phyloP scores from a whole-genome alignment of 2,329 filamentous ascomycete species.

The Aspergillus vadensis region DNA sequence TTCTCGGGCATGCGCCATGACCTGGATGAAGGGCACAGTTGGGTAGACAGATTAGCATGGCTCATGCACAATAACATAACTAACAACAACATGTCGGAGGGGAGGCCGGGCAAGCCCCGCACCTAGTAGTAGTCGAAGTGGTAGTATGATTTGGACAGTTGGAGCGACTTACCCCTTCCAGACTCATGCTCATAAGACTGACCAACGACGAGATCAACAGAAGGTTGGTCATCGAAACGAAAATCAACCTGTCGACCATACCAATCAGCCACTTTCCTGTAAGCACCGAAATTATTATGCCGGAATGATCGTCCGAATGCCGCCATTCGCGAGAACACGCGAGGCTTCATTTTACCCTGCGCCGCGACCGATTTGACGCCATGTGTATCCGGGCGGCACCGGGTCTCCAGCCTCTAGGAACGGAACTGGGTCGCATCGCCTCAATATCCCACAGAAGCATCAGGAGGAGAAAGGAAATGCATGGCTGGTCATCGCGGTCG shows the following conservation, averaged over 20 bases:
- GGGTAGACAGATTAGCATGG: slow-evolving; percentile 13
- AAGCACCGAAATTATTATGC: background rate
- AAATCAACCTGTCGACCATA: slow-evolving; percentile 51
- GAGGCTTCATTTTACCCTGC: slow-evolving; percentile 1
- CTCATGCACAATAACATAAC: slow-evolving; percentile 3
- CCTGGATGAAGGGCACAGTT: slow-evolving; percentile 40
- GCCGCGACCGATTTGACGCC: slow-evolving; percentile 3
- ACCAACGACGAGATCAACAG: slow-evolving; percentile 62
- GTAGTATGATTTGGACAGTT: no score
- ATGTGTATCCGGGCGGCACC: background rate
- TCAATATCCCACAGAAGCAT: background rate
- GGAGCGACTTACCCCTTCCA: slow-evolving; percentile 51
- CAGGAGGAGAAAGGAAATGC: background rate
- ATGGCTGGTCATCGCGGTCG: background rate
- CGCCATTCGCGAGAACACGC: slow-evolving; percentile 17
- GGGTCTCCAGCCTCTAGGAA: background rate
- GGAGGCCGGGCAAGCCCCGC: background rate
- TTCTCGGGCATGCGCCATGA: slow-evolving; percentile 62
- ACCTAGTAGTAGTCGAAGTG: background rate
- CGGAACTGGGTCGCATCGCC: background rate
- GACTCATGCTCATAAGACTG: slow-evolving; percentile 59
- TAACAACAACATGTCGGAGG: background rate
- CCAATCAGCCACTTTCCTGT: slow-evolving; percentile 17
- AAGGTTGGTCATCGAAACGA: slow-evolving; percentile 63
- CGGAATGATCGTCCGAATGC: slow-evolving; percentile 3